Base-by-base conservation (phyloP, 306 rosid genomes). In the Hippophae rhamnoides region DNA sequence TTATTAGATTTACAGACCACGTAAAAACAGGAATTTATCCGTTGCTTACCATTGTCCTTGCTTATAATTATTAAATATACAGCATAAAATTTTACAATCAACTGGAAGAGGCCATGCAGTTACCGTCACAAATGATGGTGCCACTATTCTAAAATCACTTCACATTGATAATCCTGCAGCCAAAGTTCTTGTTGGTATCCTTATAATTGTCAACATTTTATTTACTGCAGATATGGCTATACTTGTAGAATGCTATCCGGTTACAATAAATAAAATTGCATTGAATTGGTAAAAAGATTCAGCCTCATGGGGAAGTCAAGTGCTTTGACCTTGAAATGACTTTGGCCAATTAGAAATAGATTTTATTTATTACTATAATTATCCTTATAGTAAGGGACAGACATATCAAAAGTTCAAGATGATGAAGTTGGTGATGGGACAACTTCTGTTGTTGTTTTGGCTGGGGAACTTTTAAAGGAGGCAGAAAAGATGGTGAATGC, bases 341-440 rank as follows among this genome's bases (percentile, higher is more conserved):
- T 27, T 27, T 27, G 38, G 38, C 38, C 1, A 27, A 27, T 27
- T 27, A 27, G 38, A 3, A 27, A 3, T 27, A 49, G 49, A 14
- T 53, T 42, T 8, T 43, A 13, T 13, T 53, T 38, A 62, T 47
- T 45, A 18, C 52, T 57, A 8, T 56, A 43, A 50, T 41, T 26
- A 59, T 81, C 86, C 87, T 85, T 85, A 76, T 84, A 63, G 46
- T 52, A 63, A 55, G 69, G 48, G 54, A 67, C 55, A 87, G 99
- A 93, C 69, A 86, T 93, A 67, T 93, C 97, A 61, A 93, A 93
- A 86, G 99, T 88, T 67, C 99, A 93, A 84, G 99, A 93, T 68
- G 99, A 93, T 72, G 99, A 93, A 76, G 99, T 93, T 77, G 99
- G 99, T 55, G 97, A 88, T 64, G 99, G 99, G 63, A 93, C 99